Base-by-base conservation (phyloP, 352 stramenopile species). In the Phytophthora boehmeriae region DNA sequence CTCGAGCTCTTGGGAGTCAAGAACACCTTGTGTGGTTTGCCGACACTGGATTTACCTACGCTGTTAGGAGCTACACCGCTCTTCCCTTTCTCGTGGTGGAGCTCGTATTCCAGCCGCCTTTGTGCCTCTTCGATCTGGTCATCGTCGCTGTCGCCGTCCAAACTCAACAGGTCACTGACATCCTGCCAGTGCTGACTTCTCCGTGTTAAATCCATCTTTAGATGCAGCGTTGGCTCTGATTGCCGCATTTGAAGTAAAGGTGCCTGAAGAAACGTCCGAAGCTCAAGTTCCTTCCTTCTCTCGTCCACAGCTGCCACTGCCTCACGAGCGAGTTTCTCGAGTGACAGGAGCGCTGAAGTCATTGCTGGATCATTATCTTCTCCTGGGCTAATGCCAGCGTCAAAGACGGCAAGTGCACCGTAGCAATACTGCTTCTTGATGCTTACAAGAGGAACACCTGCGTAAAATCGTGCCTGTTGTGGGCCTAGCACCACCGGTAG, bases 381-480 rank as follows among this genome's bases (percentile, higher is more conserved):
- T 16, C 71, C 68, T 4, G 54, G 50, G 59, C 55, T 59, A 9
- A 81, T 61, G 34, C 63, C 65, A 1, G 76, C 46, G 35, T 95
- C 83, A 57, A 92, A 93, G 19, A 95, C 62, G 5, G 75, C 79
- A 19, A 95, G 41, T 10, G 83, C 83, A 0, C 86, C 86, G 22
- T 92, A 65, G 6, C 78, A 59, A 8, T 75, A 74, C 2, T 65
- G 54, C 27, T 74, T 78, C 43, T 67, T 66, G 39, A 53, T 36
- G 67, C 89, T 75, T 1, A 77, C 55, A 4, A 93, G 68, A 32
- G 80, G 82, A 13, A 91, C 74, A 1, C 83, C 81, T 2, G 78
- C 80, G 59, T 94, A 94, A 58, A 92, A 93, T 17, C 72, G 77
- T 11, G 78, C 78, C 30, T 84, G 75, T 50, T 94, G 86, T 1